Percentiles rank a stretch among this genome's conserved stretches.
These are phyloP conservation scores for Leptodontidium sp. DNA, from an alignment of 2,329 filamentous ascomycete genomes.

Conservation along the genomic window DNA sequence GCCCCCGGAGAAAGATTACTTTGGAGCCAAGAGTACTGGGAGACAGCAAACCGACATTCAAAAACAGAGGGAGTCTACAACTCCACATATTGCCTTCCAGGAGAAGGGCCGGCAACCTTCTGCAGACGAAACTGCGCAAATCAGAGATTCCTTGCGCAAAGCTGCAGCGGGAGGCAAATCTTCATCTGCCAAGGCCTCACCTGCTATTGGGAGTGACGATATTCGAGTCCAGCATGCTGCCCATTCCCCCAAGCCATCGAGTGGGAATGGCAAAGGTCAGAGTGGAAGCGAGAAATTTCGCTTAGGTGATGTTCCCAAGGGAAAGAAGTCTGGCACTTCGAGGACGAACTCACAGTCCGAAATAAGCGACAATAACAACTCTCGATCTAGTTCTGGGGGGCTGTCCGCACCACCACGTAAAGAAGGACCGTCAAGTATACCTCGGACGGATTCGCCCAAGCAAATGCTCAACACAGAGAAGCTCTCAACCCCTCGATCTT, in stretches of 20 bases:
- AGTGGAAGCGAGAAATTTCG: constrained; percentile 69
- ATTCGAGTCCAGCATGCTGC: constrained; percentile 42
- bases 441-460: constrained; percentile 41
- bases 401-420: constrained; percentile 39
- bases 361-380: constrained; percentile 43
- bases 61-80: constrained; percentile 58
- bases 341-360: constrained; percentile 50
- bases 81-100: constrained; percentile 92
- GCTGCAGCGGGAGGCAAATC: constrained; percentile 41
- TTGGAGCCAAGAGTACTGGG: constrained; percentile 55
- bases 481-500: constrained; percentile 58
- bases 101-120: constrained; percentile 77
- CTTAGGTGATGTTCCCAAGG: constrained; percentile 81
- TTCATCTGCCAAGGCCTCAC: constrained; percentile 38
- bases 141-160: constrained; percentile 57
- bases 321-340: constrained; percentile 57
- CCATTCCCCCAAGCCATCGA: constrained; percentile 36
- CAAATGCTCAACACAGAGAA: constrained; percentile 46
- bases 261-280: constrained; percentile 48
- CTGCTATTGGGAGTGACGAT: constrained; percentile 42
- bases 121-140: constrained; percentile 62
- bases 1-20: constrained; percentile 63
- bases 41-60: constrained; percentile 50
- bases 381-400: constrained; percentile 49
- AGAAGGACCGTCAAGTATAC: constrained; percentile 33